Percentiles rank a stretch among this genome's conserved stretches.
These are phyloP conservation scores for Puccinia horiana DNA, from an alignment of 1,284 basidiomycete genomes.

Conservation along the genomic window DNA sequence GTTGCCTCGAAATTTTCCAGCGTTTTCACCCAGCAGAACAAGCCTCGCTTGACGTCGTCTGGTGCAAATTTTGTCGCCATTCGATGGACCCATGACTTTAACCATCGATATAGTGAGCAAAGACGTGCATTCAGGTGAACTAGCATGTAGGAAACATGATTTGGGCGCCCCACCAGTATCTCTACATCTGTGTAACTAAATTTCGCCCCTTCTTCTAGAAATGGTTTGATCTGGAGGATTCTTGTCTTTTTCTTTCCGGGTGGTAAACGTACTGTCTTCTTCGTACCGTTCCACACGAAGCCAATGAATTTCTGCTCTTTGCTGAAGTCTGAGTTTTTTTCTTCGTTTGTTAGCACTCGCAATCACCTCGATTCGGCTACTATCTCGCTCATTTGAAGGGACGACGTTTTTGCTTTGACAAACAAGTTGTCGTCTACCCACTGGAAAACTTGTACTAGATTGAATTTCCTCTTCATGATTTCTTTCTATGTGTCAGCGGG, in stretches of 20 bases:
- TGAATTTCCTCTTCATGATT: neutral
- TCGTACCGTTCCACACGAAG: too few relatives aligned
- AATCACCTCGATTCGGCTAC: neutral
- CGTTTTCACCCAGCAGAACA: neutral
- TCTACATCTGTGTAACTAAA: conserved; percentile 14
- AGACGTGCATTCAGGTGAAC: neutral
- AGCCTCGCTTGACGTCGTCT: neutral
- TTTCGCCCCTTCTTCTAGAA: neutral
- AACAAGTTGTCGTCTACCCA: too few relatives aligned
- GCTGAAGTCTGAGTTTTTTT: neutral
- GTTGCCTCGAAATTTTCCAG: conserved; percentile 8
- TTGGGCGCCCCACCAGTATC: conserved; percentile 4
- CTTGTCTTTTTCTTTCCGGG: neutral
- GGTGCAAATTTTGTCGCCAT: neutral
- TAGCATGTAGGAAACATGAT: conserved; percentile 2
- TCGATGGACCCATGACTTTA: neutral
- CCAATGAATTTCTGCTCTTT: conserved; percentile 12
- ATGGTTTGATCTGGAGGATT: neutral
- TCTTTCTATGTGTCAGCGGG: conserved; percentile 10
- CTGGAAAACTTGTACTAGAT: neutral
- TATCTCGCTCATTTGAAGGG: neutral
- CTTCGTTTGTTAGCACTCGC: neutral
- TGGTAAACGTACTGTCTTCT: neutral
- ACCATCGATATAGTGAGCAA: neutral
- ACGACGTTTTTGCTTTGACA: neutral